Evolutionary conservation across 2,329 filamentous ascomycete species (phyloP).

Genomic region (Penicillium sp.): DNA sequence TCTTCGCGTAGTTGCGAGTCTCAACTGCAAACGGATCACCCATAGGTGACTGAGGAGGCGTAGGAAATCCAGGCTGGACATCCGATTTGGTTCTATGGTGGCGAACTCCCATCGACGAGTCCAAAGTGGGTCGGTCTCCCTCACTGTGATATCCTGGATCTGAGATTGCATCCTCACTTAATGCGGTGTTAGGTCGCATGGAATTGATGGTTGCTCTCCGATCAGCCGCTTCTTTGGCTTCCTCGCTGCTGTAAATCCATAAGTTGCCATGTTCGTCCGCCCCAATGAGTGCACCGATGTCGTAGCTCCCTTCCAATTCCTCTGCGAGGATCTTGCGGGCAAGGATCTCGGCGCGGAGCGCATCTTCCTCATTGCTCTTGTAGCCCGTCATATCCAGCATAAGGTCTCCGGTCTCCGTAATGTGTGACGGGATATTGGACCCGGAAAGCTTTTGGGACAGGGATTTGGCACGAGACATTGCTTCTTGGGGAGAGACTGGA

Average conservation of each 20-base stretch:
- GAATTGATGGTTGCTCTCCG: slow-evolving; percentile 56
- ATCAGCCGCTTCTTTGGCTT: slow-evolving; percentile 86
- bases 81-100: slow-evolving; percentile 62
- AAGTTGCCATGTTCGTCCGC: slow-evolving; percentile 94
- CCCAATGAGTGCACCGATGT: slow-evolving; percentile 91
- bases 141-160: slow-evolving; percentile 97
- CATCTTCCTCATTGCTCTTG: slow-evolving; percentile 90
- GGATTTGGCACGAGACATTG: slow-evolving; percentile 76
- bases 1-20: slow-evolving; percentile 92
- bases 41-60: slow-evolving; percentile 55
- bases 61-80: slow-evolving; percentile 66
- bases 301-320: slow-evolving; percentile 90
- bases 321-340: slow-evolving; percentile 89
- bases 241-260: slow-evolving; percentile 99
- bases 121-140: slow-evolving; percentile 65
- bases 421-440: slow-evolving; percentile 86
- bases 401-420: slow-evolving; percentile 89
- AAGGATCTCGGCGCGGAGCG: slow-evolving; percentile 86
- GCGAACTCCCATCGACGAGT: slow-evolving; percentile 57
- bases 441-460: slow-evolving; percentile 83
- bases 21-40: slow-evolving; percentile 56
- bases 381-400: slow-evolving; percentile 99
- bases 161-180: slow-evolving; percentile 76
- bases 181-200: slow-evolving; percentile 50
- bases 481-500: slow-evolving; percentile 68